These are phyloP conservation scores for Marvania coccoides DNA, from an alignment of 139 green algal species.

Conservation along the genomic window DNA sequence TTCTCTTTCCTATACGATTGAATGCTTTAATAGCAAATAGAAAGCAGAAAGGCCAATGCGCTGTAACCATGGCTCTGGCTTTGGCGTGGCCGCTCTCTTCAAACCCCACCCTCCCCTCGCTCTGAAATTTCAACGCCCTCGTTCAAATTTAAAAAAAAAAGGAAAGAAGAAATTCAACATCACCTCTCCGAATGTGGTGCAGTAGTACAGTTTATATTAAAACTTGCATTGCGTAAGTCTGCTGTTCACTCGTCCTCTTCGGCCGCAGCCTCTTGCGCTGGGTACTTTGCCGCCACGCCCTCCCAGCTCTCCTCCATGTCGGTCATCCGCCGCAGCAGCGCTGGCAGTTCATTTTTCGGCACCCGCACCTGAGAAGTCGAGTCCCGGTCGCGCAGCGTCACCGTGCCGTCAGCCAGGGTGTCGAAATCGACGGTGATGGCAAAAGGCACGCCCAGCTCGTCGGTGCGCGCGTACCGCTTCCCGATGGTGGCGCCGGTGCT, in stretches of 20 bases:
- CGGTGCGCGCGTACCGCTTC: slow-evolving; percentile 58
- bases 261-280: slow-evolving; percentile 48
- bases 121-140: not conserved
- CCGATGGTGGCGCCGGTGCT: slow-evolving; percentile 84
- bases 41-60: no score
- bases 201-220: no score
- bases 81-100: no score
- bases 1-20: no score
- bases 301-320: slow-evolving; percentile 59
- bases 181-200: no score
- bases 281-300: slow-evolving; percentile 70
- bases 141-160: not conserved
- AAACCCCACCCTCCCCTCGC: no score
- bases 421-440: slow-evolving; percentile 90
- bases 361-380: slow-evolving; percentile 70
- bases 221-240: no score
- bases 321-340: slow-evolving; percentile 57
- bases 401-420: slow-evolving; percentile 66
- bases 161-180: no score
- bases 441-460: slow-evolving; percentile 68
- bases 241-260: slow-evolving; percentile 8
- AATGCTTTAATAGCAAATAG: no score
- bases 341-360: slow-evolving; percentile 57
- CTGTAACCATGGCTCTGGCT: no score
- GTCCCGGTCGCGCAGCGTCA: slow-evolving; percentile 93